Percentiles rank a stretch among this genome's conserved stretches.
Evolutionary conservation across 2,329 filamentous ascomycete genomes (phyloP).

Genomic region (Boeremia lycopersici): DNA sequence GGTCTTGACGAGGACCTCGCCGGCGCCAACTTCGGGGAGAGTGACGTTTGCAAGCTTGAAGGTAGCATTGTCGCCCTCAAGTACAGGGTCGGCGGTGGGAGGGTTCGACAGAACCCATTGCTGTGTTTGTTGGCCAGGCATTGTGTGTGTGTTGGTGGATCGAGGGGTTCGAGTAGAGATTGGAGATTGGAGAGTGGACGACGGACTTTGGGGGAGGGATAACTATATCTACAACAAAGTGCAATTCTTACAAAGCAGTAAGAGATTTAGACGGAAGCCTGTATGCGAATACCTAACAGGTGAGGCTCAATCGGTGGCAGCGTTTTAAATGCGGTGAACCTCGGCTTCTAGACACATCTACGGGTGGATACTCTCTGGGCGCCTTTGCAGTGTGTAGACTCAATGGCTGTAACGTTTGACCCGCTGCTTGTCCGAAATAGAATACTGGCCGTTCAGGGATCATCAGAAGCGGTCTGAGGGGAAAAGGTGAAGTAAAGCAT

Average conservation of each 20-base stretch:
- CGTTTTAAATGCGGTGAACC: constrained; percentile 15
- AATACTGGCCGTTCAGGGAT: not conserved
- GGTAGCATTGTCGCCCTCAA: constrained; percentile 47
- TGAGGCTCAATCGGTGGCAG: constrained; percentile 7
- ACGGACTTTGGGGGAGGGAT: not conserved
- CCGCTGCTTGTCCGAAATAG: not conserved
- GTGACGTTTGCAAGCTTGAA: constrained; percentile 48
- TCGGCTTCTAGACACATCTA: constrained; percentile 13
- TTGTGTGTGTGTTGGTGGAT: constrained; percentile 15
- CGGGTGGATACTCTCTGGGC: constrained; percentile 6
- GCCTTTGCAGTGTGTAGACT: constrained; percentile 2
- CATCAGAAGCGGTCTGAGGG: not conserved
- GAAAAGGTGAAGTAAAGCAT: not conserved
- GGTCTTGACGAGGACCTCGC: constrained; percentile 55
- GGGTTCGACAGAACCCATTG: constrained; percentile 54
- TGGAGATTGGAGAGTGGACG: not conserved
- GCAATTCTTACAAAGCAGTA: constrained; percentile 13
- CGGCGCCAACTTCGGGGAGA: constrained; percentile 44
- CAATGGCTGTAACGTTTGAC: not conserved
- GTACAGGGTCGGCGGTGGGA: constrained; percentile 43
- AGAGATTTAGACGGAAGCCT: constrained; percentile 2
- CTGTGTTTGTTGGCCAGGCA: constrained; percentile 44
- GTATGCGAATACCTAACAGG: constrained; percentile 4
- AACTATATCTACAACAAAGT: constrained; percentile 5
- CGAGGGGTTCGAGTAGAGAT: not conserved